Evolutionary conservation across 2,329 filamentous ascomycete genomes (phyloP).

Genomic region (Pseudogymnoascus sp.): DNA sequence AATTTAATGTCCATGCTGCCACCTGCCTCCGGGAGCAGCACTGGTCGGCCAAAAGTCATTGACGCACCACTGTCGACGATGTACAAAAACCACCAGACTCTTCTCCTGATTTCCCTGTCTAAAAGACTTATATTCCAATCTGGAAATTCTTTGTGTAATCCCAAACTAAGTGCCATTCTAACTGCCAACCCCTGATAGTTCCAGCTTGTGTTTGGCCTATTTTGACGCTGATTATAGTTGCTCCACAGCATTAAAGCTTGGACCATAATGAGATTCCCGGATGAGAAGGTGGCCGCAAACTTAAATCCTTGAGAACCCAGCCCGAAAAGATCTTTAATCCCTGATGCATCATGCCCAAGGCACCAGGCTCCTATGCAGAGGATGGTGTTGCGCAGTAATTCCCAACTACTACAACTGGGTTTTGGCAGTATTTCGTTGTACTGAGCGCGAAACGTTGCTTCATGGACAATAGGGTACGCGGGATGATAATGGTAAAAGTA

Average conservation of each 20-base stretch:
- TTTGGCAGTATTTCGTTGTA: constrained; percentile 28
- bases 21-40: neutral
- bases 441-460: constrained; percentile 15
- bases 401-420: constrained; percentile 24
- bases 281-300: constrained; percentile 22
- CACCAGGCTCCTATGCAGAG: constrained; percentile 31
- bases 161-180: constrained; percentile 39
- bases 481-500: constrained; percentile 7
- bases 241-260: constrained; percentile 26
- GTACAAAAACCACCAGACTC: constrained; percentile 19
- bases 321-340: constrained; percentile 20
- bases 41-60: neutral
- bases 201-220: constrained; percentile 40
- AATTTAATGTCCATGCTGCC: neutral
- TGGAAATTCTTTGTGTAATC: constrained; percentile 35
- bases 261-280: constrained; percentile 27
- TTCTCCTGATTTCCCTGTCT: constrained; percentile 15
- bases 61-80: constrained; percentile 12
- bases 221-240: constrained; percentile 38
- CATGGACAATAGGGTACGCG: constrained; percentile 7
- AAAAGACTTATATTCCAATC: constrained; percentile 23
- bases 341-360: constrained; percentile 24
- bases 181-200: constrained; percentile 39
- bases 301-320: neutral
- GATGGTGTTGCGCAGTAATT: constrained; percentile 29